Evolutionary conservation across 768 basidiomycete species (phyloP), one percentile per base, ranked within the genome.

Genomic region (Lepiota brunneoincarnata): DNA sequence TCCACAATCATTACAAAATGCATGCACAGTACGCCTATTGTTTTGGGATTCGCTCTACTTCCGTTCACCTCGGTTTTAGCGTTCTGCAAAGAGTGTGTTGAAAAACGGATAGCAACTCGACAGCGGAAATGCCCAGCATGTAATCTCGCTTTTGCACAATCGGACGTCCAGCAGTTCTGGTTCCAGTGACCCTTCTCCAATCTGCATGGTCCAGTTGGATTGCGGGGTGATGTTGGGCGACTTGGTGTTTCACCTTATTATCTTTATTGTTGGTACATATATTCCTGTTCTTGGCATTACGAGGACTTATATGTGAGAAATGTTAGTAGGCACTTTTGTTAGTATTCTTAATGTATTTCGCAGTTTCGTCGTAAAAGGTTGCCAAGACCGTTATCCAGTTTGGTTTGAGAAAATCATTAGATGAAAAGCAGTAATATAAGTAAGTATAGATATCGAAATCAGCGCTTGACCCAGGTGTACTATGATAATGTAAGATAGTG

Each of bases 391-490:
- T 18, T 34, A 40, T 21, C 26, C 12, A n/a, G 18, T 15, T 21
- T 39, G 26, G 18, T 26, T 45, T 50, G 54, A 47, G 63, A 53
- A 46, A 58, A 28, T 55, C 58, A 59, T 48, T 57, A 57, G 18
- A 44, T 40, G 37, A 44, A 39, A 31, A 59, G 44, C 49, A 50
- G 47, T 56, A 49, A 34, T 41, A 54, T 52, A 43, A 28, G 28
- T 36, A 21, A n/a, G 46, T 55, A 39, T 34, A 54, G 15, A 49
- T 55, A 57, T 24, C 40, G 15, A 46, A 37, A 28, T 71, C 77
- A 97, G 69, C 95, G 91, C 76, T 95, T 98, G 86, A 97, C 93
- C 96, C 95, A 98, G 55, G 92, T 75, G 62, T 91, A 90, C 91
- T 93, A 68, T 59, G 51, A 55, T 36, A 12, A 14, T 59, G 36